Evolutionary conservation across 306 rosid genomes (phyloP).

Genomic region (Begonia masoniana): DNA sequence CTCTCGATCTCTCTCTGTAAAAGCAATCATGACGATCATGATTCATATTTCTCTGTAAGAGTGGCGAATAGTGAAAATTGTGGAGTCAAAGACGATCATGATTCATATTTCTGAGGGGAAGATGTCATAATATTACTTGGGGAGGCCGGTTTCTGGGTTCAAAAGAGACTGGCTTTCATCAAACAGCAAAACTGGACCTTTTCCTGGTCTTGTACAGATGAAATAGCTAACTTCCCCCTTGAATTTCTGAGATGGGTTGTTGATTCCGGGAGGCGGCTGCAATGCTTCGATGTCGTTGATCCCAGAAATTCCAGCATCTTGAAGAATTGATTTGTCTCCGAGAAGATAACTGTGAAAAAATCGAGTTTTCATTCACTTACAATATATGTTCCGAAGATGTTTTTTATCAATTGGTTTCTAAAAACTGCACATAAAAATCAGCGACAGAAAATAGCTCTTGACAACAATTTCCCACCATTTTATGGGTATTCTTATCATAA

Average conservation of each 20-base stretch:
- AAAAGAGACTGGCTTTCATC: slow-evolving; percentile 65
- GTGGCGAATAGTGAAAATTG: too few species aligned
- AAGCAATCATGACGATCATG: too few species aligned
- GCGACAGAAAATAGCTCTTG: too few species aligned
- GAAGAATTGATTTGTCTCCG: slow-evolving; percentile 73
- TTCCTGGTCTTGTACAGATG: slow-evolving; percentile 92
- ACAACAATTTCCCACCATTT: too few species aligned
- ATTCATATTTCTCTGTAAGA: too few species aligned
- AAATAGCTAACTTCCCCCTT: slow-evolving; percentile 84
- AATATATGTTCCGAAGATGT: too few species aligned
- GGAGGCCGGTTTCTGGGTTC: slow-evolving; percentile 67
- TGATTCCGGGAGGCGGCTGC: slow-evolving; percentile 73
- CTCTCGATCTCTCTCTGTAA: too few species aligned
- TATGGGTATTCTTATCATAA: neutral
- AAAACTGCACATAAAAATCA: neutral
- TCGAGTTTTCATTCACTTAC: too few species aligned
- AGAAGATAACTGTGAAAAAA: slow-evolving; percentile 48
- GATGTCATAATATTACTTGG: slow-evolving; percentile 29
- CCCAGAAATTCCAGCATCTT: slow-evolving; percentile 64
- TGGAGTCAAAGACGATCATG: neutral
- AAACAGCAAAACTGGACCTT: slow-evolving; percentile 75
- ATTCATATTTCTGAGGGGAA: too few species aligned
- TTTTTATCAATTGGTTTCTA: too few species aligned
- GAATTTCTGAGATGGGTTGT: slow-evolving; percentile 59
- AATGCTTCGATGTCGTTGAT: slow-evolving; percentile 47